These are phyloP conservation scores for Sphaerulina musiva DNA, from an alignment of 2,329 filamentous ascomycete species.

Conservation along the genomic window DNA sequence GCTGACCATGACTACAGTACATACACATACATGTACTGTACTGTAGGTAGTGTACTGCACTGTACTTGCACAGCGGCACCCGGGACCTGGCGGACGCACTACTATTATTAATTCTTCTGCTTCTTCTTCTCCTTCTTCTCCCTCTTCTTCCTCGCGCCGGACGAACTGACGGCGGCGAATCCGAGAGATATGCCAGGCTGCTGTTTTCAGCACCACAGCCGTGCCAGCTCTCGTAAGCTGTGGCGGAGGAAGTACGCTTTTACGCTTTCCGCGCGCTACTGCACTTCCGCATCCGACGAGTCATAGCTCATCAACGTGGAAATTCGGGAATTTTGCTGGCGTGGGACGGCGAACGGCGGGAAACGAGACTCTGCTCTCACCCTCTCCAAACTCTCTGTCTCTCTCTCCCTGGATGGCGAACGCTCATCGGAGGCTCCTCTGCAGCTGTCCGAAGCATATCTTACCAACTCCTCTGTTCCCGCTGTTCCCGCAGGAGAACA, in stretches of 20 bases:
- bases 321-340: too few relatives aligned
- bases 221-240: conserved; percentile 1
- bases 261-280: background rate
- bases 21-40: too few relatives aligned
- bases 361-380: background rate
- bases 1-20: too few relatives aligned
- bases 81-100: too few relatives aligned
- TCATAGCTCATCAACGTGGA: background rate
- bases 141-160: too few relatives aligned
- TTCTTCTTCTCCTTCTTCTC: too few relatives aligned
- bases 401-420: background rate
- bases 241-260: conserved; percentile 3
- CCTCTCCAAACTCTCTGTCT: background rate
- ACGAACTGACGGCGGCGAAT: background rate
- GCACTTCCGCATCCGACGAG: background rate
- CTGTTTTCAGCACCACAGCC: background rate
- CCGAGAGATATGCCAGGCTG: background rate
- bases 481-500: background rate
- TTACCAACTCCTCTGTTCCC: too few relatives aligned
- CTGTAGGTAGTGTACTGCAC: too few relatives aligned
- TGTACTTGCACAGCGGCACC: too few relatives aligned
- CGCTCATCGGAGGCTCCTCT: background rate
- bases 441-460: background rate
- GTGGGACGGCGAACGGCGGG: background rate
- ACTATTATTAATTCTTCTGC: too few relatives aligned